A percentile compares a stretch with the other conserved stretches of the same genome.
Evolutionary conservation across 257 asterid species (phyloP).

Genomic region (Capsicum rhomboideum): DNA sequence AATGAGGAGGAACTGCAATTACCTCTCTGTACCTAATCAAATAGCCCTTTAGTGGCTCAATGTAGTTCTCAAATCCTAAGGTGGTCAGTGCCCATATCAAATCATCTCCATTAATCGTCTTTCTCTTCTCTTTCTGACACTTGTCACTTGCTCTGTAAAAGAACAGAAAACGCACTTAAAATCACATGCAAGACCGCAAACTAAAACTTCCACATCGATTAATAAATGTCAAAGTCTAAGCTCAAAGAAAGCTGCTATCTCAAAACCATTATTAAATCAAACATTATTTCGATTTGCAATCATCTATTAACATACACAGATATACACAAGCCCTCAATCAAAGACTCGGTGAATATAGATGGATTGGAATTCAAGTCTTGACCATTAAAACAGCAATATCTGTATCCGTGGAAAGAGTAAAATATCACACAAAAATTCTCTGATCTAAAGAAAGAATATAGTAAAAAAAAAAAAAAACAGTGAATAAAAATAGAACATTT

Average conservation of each 20-base stretch:
- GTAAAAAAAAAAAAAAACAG: neutral
- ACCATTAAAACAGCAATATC: neutral
- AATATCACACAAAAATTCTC: neutral
- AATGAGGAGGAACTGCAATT: slow-evolving; percentile 1
- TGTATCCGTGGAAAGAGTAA: neutral
- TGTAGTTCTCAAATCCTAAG: slow-evolving; percentile 53
- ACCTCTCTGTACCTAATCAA: slow-evolving; percentile 63
- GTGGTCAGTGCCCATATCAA: slow-evolving; percentile 59
- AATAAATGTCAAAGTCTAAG: neutral
- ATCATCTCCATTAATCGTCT: slow-evolving; percentile 67
- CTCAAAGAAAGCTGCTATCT: neutral
- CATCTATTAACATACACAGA: neutral
- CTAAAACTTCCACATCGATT: neutral
- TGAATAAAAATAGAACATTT: neutral
- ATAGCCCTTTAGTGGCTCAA: slow-evolving; percentile 47
- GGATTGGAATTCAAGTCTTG: neutral
- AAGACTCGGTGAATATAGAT: neutral
- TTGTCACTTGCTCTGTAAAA: slow-evolving; percentile 51
- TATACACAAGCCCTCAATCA: neutral
- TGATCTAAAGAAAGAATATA: neutral
- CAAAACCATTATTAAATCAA: neutral
- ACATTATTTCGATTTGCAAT: neutral
- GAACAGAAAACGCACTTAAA: neutral
- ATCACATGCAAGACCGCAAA: neutral
- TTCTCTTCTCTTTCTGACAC: slow-evolving; percentile 61